Evolutionary conservation across 177 flowering plant genomes (phyloP).

Genomic region (Tripterygium wilfordii): DNA sequence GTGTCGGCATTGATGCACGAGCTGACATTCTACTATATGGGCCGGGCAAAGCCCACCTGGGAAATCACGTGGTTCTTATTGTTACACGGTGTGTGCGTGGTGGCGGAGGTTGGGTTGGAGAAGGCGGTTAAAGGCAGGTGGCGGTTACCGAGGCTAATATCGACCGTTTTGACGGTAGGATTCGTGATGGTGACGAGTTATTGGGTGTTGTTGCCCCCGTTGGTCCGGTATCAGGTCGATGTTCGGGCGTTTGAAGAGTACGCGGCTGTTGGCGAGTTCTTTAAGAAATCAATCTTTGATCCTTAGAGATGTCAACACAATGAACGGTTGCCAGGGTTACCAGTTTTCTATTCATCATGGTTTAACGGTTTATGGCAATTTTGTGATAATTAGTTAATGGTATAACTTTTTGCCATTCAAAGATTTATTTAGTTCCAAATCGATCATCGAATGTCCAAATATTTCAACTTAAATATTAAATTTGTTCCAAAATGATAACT

Average conservation of each 20-base stretch:
- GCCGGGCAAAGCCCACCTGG: conserved; percentile 21
- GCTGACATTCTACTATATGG: conserved; percentile 24
- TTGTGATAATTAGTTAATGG: too few relatives aligned
- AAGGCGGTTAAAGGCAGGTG: background rate
- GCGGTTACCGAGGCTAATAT: conserved; percentile 6
- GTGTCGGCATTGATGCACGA: conserved; percentile 39
- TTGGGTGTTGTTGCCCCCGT: conserved; percentile 20
- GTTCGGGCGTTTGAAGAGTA: conserved; percentile 15
- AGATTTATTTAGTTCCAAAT: too few relatives aligned
- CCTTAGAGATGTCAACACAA: too few relatives aligned
- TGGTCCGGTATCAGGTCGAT: conserved; percentile 1
- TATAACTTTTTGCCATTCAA: too few relatives aligned
- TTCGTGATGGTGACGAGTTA: conserved; percentile 10
- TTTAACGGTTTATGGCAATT: too few relatives aligned
- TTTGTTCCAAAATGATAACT: too few relatives aligned
- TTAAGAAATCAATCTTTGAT: too few relatives aligned
- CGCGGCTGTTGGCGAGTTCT: conserved; percentile 4
- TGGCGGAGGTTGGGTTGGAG: conserved; percentile 12
- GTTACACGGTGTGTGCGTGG: conserved; percentile 21
- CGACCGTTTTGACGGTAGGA: conserved; percentile 9
- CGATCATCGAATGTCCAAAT: too few relatives aligned
- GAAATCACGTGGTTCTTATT: conserved; percentile 26
- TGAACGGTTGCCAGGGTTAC: too few relatives aligned
- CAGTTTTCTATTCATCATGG: too few relatives aligned
- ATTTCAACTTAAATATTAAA: too few relatives aligned